Base-by-base conservation (phyloP, 1,284 basidiomycete species). In the Athelia sp. region DNA sequence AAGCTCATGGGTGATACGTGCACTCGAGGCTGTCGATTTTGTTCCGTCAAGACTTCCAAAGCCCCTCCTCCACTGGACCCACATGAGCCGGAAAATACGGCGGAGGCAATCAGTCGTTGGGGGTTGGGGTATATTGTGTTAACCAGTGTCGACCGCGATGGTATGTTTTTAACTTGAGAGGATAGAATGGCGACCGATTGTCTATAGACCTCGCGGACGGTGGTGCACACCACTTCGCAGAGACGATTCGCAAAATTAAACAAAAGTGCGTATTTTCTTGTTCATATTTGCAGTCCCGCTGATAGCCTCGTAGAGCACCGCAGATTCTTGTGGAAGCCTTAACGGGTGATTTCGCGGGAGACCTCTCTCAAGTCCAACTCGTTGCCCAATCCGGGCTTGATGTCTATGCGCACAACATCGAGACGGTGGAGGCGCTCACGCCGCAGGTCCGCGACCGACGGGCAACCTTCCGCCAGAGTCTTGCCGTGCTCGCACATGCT, bases 1-100 rank as follows among this genome's bases (percentile, higher is more conserved):
- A 58, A 95, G 93, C 74, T 99, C 29, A 99, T 99, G 97, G 97
- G 97, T n/a, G 96, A 99, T 70, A 97, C 93, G 11, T 99, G 97
- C 64, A 99, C 97, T 14, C 84, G 97, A 62, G 97, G 93, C 0
- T 99, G 97, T 71, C 79, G 95, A 47, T 99, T 99, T 68, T 99
- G 97, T 62, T 91, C 95, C 3, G 92, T 99, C 52, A 98, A 98
- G 76, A 99, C 97, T 0, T 93, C 93, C 1, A 78, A 81, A 48
- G 67, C 83, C 1, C 97, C 97, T 11, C 87, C 90, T 31, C 93
- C 97, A 3, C 71, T 99, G 24, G 96, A 99, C 63, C 86, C 91
- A 0, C 93, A 98, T 64, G 97, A 99, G 64, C 97, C 97, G 18
- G 96, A 98, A 72, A 87, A 98, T 67, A 99, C 96, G 2, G 96